Percentiles rank a stretch among this genome's conserved stretches.
Evolutionary conservation across 1,284 basidiomycete genomes (phyloP).

Genomic region (Fistulinella cinereoalba): DNA sequence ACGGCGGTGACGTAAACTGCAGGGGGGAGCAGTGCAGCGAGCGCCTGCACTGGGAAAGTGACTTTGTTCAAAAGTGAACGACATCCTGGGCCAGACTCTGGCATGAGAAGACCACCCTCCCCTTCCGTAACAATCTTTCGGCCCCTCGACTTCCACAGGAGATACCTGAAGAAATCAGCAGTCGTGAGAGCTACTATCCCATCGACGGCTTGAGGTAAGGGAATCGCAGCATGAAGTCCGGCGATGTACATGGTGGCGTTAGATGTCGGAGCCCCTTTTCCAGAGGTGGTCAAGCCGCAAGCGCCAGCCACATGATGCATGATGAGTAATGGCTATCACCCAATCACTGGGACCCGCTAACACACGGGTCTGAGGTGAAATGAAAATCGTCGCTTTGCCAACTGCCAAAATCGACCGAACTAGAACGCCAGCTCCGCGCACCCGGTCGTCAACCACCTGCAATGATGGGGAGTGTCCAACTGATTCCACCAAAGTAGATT

Average conservation of each 20-base stretch:
- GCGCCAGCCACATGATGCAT: not conserved
- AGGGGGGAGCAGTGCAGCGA: constrained; percentile 23
- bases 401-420: too few species aligned
- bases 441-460: too few species aligned
- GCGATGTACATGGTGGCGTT: constrained; percentile 30
- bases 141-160: constrained; percentile 9
- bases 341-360: not conserved
- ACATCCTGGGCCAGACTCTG: constrained; percentile 12
- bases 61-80: constrained; percentile 24
- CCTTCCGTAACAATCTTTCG: constrained; percentile 8
- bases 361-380: too few species aligned
- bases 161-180: constrained; percentile 15
- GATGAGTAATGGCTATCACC: constrained; percentile 21
- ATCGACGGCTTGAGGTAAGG: constrained; percentile 29
- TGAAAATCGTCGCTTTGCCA: too few species aligned
- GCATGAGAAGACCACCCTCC: constrained; percentile 21
- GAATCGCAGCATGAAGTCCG: constrained; percentile 18
- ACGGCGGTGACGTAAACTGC: constrained; percentile 27
- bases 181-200: constrained; percentile 27
- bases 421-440: too few species aligned
- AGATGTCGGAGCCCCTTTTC: constrained; percentile 13
- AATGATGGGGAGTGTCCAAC: too few species aligned
- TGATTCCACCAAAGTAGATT: too few species aligned
- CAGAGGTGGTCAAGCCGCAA: constrained; percentile 4
- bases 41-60: constrained; percentile 29